Conservation (phyloP, 192 early-diverging fungal species). For the Oehlia diaphana region DNA sequence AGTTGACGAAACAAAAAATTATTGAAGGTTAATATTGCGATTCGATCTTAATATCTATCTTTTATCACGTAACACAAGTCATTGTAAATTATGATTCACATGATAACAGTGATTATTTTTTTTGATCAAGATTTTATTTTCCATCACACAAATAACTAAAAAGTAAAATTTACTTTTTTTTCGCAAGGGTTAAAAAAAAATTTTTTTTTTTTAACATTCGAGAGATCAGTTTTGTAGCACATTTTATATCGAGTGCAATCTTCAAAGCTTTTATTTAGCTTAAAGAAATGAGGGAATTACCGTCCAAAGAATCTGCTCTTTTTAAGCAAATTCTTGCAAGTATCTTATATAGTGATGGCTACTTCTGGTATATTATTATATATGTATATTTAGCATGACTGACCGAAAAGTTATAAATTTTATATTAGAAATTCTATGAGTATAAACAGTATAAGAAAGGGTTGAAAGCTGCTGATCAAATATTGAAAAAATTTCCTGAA, state of each 20-base stretch:
- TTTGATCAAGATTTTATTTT: too few relatives aligned
- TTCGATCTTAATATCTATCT: too few relatives aligned
- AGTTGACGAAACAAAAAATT: not conserved
- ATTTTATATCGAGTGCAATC: too few relatives aligned
- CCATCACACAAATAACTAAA: too few relatives aligned
- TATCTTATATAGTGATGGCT: not conserved
- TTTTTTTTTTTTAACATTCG: too few relatives aligned
- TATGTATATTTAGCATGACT: not conserved
- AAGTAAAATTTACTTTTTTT: too few relatives aligned
- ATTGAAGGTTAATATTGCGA: too few relatives aligned
- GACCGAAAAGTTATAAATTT: not conserved
- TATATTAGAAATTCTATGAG: constrained; percentile 86
- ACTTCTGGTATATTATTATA: constrained; percentile 6
- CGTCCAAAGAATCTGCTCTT: constrained; percentile 68
- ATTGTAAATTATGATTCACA: too few relatives aligned
- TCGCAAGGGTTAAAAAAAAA: too few relatives aligned
- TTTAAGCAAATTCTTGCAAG: constrained; percentile 74
- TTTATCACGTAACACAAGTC: too few relatives aligned
- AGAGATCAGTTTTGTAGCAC: too few relatives aligned
- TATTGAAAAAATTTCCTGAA: constrained; percentile 90
- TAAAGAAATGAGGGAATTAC: constrained; percentile 55
- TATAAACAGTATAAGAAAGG: constrained; percentile 95
- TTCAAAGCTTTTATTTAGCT: not conserved
- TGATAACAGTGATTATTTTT: too few relatives aligned
- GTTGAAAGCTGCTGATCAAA: constrained; percentile 85